Evolutionary conservation across 495 filamentous ascomycete species (phyloP).

Genomic region (Pyronema domesticum): DNA sequence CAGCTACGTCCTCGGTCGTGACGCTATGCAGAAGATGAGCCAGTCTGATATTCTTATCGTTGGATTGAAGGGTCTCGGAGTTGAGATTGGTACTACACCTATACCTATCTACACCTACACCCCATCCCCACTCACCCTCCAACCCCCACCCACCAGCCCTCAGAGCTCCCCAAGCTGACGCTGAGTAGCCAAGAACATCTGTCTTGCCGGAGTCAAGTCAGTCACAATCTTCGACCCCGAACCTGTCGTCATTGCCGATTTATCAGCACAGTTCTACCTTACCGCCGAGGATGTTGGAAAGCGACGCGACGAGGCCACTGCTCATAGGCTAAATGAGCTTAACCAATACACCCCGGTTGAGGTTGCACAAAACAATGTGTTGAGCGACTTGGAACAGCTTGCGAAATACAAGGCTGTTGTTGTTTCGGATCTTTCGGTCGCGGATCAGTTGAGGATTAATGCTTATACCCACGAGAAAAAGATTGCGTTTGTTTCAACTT

Average conservation of each 20-base stretch:
- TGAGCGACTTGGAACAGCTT: constrained; percentile 49
- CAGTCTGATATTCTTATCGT: constrained; percentile 87
- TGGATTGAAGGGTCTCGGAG: constrained; percentile 81
- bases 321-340: constrained; percentile 76
- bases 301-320: constrained; percentile 68
- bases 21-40: constrained; percentile 99
- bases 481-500: constrained; percentile 72
- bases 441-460: constrained; percentile 62
- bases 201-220: constrained; percentile 82
- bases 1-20: constrained; percentile 86
- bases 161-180: background rate
- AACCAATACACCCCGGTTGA: constrained; percentile 89
- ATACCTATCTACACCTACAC: constrained; percentile 11
- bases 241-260: constrained; percentile 18
- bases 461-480: constrained; percentile 86
- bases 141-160: constrained; percentile 5
- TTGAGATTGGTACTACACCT: constrained; percentile 58
- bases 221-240: constrained; percentile 22
- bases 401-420: constrained; percentile 85
- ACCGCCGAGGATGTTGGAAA: constrained; percentile 77
- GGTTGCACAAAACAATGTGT: constrained; percentile 41
- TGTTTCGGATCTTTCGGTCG: constrained; percentile 62
- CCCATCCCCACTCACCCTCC: background rate
- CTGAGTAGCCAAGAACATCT: constrained; percentile 75
- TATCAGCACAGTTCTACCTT: constrained; percentile 63